These are phyloP conservation scores for Cyamopsis tetragonoloba DNA, from an alignment of 306 rosid species.

Conservation along the genomic window DNA sequence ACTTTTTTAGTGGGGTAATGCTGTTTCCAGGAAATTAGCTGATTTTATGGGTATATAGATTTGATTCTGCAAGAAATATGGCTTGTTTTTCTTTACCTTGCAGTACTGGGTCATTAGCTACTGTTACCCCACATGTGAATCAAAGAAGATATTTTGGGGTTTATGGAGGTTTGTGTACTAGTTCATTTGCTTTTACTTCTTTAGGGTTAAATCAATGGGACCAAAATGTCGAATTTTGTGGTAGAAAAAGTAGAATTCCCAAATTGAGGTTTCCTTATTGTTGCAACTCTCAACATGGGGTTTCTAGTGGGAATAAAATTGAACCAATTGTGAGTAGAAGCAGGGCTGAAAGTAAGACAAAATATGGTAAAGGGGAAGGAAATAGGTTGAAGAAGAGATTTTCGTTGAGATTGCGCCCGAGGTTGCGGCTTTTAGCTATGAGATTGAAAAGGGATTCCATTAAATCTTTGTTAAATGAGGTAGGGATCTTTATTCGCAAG, in stretches of 20 bases:
- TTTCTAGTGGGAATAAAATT: constrained; percentile 42
- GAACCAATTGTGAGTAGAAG: constrained; percentile 51
- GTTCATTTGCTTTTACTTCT: constrained; percentile 38
- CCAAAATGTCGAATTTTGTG: constrained; percentile 27
- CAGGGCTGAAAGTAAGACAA: constrained; percentile 37
- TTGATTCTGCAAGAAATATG: constrained; percentile 39
- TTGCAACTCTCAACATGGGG: constrained; percentile 40
- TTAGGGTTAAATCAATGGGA: constrained; percentile 31
- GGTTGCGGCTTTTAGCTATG: constrained; percentile 58
- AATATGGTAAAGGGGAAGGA: constrained; percentile 38
- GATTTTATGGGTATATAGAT: constrained; percentile 19
- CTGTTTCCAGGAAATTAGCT: constrained; percentile 20
- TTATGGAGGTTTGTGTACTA: constrained; percentile 35
- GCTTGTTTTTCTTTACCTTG: constrained; percentile 62
- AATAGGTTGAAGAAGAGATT: constrained; percentile 49
- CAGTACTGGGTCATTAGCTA: constrained; percentile 40
- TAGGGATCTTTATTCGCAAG: constrained; percentile 51
- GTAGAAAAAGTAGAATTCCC: constrained; percentile 30
- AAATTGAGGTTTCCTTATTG: constrained; percentile 36
- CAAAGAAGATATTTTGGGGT: constrained; percentile 43
- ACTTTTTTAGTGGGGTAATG: constrained; percentile 21
- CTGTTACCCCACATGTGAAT: constrained; percentile 27
- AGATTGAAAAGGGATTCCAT: constrained; percentile 58
- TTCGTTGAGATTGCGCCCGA: constrained; percentile 73
- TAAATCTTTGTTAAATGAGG: constrained; percentile 47